Conservation (phyloP, 2,329 filamentous ascomycete species). For the Rutstroemia sp. region DNA sequence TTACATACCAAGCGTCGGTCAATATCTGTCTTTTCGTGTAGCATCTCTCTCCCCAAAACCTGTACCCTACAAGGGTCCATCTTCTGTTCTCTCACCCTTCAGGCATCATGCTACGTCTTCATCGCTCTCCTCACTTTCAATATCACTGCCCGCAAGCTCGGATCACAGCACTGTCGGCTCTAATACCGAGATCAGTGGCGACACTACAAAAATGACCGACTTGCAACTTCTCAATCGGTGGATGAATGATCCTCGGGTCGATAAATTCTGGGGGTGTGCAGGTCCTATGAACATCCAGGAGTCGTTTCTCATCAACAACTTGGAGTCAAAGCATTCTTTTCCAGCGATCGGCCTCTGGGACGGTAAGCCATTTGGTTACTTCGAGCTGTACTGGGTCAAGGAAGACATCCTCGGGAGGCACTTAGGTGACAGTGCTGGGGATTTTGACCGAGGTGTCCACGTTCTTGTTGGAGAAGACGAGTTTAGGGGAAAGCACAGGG, state of each 20-base stretch:
- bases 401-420: constrained; percentile 73
- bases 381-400: constrained; percentile 98
- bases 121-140: constrained; percentile 26
- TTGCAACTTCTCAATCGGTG: constrained; percentile 70
- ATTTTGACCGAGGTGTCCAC: constrained; percentile 86
- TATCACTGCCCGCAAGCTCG: constrained; percentile 32
- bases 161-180: constrained; percentile 35
- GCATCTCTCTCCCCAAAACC: constrained; percentile 62
- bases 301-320: constrained; percentile 57
- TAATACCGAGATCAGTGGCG: constrained; percentile 25
- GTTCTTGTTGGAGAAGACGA: constrained; percentile 88
- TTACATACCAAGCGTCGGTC: constrained; percentile 71
- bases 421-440: constrained; percentile 58
- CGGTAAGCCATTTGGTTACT: constrained; percentile 90
- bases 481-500: constrained; percentile 69
- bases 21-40: constrained; percentile 84
- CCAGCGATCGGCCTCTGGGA: constrained; percentile 93
- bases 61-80: constrained; percentile 56
- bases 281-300: constrained; percentile 50
- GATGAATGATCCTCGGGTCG: constrained; percentile 81
- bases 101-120: constrained; percentile 24
- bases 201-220: constrained; percentile 39
- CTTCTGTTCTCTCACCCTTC: constrained; percentile 19
- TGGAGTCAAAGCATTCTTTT: constrained; percentile 70
- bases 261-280: constrained; percentile 73